Evolutionary conservation across 495 filamentous ascomycete genomes (phyloP).

Genomic region (Thozetella sp.): DNA sequence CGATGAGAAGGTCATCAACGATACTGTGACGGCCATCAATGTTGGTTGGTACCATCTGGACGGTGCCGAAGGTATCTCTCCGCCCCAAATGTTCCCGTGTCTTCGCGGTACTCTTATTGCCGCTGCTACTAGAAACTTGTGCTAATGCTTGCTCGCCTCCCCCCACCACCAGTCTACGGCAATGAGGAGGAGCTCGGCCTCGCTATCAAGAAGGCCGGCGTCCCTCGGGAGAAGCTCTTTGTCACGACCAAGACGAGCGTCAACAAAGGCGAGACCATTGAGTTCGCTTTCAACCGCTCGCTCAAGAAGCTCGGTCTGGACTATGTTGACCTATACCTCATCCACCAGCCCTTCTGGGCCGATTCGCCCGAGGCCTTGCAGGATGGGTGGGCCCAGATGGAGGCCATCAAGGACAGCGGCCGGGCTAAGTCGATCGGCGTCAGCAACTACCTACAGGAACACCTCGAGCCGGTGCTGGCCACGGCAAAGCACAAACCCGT

Average conservation of each 20-base stretch:
- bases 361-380: conserved; percentile 64
- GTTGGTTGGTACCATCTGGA: conserved; percentile 78
- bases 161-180: conserved; percentile 59
- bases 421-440: conserved; percentile 81
- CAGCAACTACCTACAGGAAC: conserved; percentile 71
- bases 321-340: conserved; percentile 86
- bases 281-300: conserved; percentile 66
- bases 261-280: conserved; percentile 56
- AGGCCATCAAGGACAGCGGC: conserved; percentile 70
- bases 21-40: conserved; percentile 68
- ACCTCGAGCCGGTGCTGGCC: conserved; percentile 69
- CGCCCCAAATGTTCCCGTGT: too few relatives aligned
- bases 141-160: too few relatives aligned
- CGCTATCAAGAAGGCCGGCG: conserved; percentile 68
- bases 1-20: conserved; percentile 57
- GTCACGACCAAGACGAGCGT: conserved; percentile 75
- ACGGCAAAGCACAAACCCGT: conserved; percentile 66
- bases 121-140: too few relatives aligned
- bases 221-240: conserved; percentile 71
- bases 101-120: too few relatives aligned
- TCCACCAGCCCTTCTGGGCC: conserved; percentile 76
- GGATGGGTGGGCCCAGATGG: conserved; percentile 75
- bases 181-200: conserved; percentile 77
- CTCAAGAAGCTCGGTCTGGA: conserved; percentile 74
- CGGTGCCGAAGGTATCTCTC: conserved; percentile 63